Evolutionary conservation across 2,329 filamentous ascomycete genomes (phyloP).

Genomic region (Cordyceps fumosorosea): DNA sequence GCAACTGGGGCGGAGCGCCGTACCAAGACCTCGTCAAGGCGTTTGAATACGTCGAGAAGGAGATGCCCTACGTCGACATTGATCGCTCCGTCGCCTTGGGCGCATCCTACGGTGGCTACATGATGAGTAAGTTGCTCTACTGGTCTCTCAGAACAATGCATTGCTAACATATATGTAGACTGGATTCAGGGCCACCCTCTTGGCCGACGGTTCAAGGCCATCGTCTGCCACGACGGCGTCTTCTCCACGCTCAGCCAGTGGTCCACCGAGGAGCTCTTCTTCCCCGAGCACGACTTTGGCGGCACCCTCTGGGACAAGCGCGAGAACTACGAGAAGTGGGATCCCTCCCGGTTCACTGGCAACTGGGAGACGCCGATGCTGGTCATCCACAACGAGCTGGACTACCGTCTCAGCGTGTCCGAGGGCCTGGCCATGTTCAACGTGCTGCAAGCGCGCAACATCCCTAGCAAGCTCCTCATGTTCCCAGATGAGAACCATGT

Average conservation of each 20-base stretch:
- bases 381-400: constrained; percentile 80
- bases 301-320: constrained; percentile 56
- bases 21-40: constrained; percentile 76
- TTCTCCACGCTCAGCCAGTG: constrained; percentile 65
- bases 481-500: constrained; percentile 70
- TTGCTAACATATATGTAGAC: constrained; percentile 35
- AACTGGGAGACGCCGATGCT: constrained; percentile 85
- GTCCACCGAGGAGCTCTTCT: constrained; percentile 63
- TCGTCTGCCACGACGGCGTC: constrained; percentile 84
- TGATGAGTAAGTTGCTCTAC: constrained; percentile 52
- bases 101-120: constrained; percentile 68
- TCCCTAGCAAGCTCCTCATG: constrained; percentile 71
- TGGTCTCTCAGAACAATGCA: neutral
- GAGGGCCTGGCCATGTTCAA: constrained; percentile 86
- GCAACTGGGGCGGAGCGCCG: constrained; percentile 78
- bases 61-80: constrained; percentile 63
- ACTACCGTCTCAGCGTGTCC: constrained; percentile 79
- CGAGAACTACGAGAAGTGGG: constrained; percentile 61
- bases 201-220: constrained; percentile 76
- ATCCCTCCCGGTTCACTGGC: constrained; percentile 54
- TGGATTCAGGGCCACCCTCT: constrained; percentile 88
- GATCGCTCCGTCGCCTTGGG: constrained; percentile 64
- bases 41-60: constrained; percentile 64
- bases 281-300: constrained; percentile 61
- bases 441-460: constrained; percentile 65